Conservation (phyloP, 371 early-diverging fungal genomes). For the Polyrhizophydium stewartii region DNA sequence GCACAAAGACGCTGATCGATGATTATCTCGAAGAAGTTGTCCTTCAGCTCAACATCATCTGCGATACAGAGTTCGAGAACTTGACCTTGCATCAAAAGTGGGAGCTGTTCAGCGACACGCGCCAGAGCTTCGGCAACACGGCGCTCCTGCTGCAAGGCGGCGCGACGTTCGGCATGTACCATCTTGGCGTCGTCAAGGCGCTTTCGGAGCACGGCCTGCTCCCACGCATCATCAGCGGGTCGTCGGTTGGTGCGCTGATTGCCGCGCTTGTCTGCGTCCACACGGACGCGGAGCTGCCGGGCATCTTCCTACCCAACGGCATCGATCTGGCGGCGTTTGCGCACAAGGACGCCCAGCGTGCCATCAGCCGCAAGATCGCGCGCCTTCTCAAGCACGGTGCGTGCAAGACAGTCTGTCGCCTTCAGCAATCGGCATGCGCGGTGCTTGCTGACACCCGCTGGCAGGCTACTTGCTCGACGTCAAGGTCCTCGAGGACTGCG, state of each 20-base stretch:
- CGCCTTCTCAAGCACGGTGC: constrained; percentile 43
- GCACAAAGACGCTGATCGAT: constrained; percentile 69
- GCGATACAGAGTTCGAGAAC: constrained; percentile 38
- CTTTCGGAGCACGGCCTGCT: constrained; percentile 61
- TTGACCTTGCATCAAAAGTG: constrained; percentile 39
- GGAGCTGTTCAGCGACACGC: constrained; percentile 73
- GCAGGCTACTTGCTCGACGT: constrained; percentile 54
- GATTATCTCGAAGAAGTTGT: constrained; percentile 76
- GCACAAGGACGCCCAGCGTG: constrained; percentile 23
- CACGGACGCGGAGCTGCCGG: constrained; percentile 67
- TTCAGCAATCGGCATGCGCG: too few species aligned
- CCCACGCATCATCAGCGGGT: constrained; percentile 83
- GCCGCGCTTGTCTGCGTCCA: constrained; percentile 79
- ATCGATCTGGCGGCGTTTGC: constrained; percentile 52
- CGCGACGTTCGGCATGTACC: constrained; percentile 65
- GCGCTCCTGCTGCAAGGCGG: constrained; percentile 84
- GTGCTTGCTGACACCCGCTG: constrained; percentile 57
- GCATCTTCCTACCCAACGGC: constrained; percentile 31
- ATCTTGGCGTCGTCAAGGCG: constrained; percentile 69
- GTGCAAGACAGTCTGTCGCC: too few species aligned
- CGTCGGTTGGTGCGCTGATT: constrained; percentile 82
- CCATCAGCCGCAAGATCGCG: constrained; percentile 26
- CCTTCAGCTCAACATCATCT: constrained; percentile 60
- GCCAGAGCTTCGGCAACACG: constrained; percentile 79
- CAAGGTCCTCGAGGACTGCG: constrained; percentile 61